phyloP scores from a whole-genome alignment of 768 basidiomycete species.

The Boletus subcaerulescens region DNA sequence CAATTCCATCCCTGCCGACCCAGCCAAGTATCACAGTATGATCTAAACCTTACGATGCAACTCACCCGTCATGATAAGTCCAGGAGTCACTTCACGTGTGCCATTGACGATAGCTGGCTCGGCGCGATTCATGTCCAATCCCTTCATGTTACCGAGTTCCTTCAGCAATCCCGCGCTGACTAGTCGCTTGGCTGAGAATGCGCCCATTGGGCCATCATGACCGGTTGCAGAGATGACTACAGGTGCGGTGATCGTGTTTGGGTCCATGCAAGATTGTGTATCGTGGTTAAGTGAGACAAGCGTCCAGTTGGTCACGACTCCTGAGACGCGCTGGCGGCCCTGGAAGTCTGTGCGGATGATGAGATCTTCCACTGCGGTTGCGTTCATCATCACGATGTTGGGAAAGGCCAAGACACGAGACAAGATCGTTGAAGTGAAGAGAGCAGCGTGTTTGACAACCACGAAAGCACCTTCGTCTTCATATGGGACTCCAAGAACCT shows the following conservation, averaged over 20 bases:
- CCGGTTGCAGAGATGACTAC: slow-evolving; percentile 70
- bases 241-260: slow-evolving; percentile 79
- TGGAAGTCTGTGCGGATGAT: slow-evolving; percentile 56
- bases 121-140: slow-evolving; percentile 78
- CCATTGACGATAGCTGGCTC: slow-evolving; percentile 78
- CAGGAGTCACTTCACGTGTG: slow-evolving; percentile 73
- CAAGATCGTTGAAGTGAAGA: slow-evolving; percentile 76
- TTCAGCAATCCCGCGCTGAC: slow-evolving; percentile 72
- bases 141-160: slow-evolving; percentile 76
- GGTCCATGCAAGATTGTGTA: slow-evolving; percentile 77
- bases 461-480: slow-evolving; percentile 78
- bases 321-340: slow-evolving; percentile 43
- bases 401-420: slow-evolving; percentile 67
- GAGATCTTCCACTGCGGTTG: slow-evolving; percentile 79
- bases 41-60: slow-evolving; percentile 1
- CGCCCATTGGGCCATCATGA: slow-evolving; percentile 78
- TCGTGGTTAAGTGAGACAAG: slow-evolving; percentile 60
- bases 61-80: slow-evolving; percentile 70
- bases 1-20: slow-evolving; percentile 69
- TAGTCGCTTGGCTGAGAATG: slow-evolving; percentile 76
- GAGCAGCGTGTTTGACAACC: slow-evolving; percentile 78
- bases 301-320: slow-evolving; percentile 57
- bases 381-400: slow-evolving; percentile 74
- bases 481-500: slow-evolving; percentile 66
- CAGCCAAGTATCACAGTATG: background rate